Conservation (phyloP, 2,329 filamentous ascomycete genomes). For the Ploettnerulaceae sp. region DNA sequence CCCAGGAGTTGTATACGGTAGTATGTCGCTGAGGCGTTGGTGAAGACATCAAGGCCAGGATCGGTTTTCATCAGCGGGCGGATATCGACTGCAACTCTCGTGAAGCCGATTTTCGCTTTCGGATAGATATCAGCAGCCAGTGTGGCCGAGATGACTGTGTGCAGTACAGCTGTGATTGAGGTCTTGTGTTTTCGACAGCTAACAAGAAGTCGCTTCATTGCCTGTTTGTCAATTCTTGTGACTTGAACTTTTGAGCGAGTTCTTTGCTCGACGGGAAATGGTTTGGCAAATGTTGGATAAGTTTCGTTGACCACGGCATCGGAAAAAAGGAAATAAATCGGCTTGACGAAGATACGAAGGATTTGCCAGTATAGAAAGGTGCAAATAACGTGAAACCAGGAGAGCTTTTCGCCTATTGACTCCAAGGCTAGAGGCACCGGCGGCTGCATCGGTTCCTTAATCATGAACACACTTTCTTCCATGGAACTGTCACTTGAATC, state of each 20-base stretch:
- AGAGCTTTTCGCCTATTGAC: conserved; percentile 11
- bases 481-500: background rate
- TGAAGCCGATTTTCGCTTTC: conserved; percentile 12
- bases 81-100: conserved; percentile 15
- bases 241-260: conserved; percentile 8
- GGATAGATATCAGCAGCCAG: conserved; percentile 19
- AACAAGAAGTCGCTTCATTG: conserved; percentile 5
- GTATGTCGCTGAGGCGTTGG: conserved; percentile 15
- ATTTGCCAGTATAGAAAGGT: conserved; percentile 14
- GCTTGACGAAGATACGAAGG: conserved; percentile 14
- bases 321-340: conserved; percentile 18
- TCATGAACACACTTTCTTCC: background rate
- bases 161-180: conserved; percentile 17
- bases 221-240: conserved; percentile 10
- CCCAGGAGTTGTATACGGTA: conserved; percentile 8
- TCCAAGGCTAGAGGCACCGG: conserved; percentile 9
- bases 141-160: conserved; percentile 16
- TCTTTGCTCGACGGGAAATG: conserved; percentile 6
- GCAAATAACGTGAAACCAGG: conserved; percentile 11
- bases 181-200: conserved; percentile 16
- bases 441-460: background rate
- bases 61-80: conserved; percentile 7
- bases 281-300: conserved; percentile 12
- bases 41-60: conserved; percentile 11
- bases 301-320: conserved; percentile 12